Conservation (phyloP, 192 early-diverging fungal species). For the Dimargaris verticillata region DNA sequence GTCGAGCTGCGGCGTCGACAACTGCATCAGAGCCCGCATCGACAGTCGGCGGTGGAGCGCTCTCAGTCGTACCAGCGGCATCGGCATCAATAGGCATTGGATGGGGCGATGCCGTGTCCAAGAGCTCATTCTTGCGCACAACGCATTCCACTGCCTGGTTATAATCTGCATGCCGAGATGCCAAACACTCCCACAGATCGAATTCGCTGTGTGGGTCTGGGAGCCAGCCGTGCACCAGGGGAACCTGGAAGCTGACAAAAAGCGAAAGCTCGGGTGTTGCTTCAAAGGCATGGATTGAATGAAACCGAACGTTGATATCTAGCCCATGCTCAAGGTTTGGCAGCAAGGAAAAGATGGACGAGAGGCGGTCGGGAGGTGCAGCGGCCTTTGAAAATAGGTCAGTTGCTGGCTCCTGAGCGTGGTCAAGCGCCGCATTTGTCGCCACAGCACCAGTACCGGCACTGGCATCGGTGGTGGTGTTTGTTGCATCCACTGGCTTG, state of each 20-base stretch:
- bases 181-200: conserved; percentile 35
- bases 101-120: conserved; percentile 11
- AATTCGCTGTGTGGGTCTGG: conserved; percentile 41
- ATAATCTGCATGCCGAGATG: conserved; percentile 43
- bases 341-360: conserved; percentile 15
- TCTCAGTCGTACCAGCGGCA: too few relatives aligned
- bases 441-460: background rate
- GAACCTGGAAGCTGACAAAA: conserved; percentile 65
- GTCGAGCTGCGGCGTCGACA: conserved; percentile 3
- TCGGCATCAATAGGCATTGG: background rate
- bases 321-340: conserved; percentile 25
- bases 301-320: conserved; percentile 79
- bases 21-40: background rate
- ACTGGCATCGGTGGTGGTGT: too few relatives aligned
- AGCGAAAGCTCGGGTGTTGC: conserved; percentile 39
- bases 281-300: conserved; percentile 61
- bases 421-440: background rate
- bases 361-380: conserved; percentile 1
- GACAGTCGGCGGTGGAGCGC: background rate
- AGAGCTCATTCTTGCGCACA: conserved; percentile 36
- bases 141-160: conserved; percentile 67
- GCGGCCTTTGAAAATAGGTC: background rate
- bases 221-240: conserved; percentile 84
- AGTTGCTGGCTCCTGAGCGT: background rate
- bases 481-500: too few relatives aligned